Conservation (phyloP, 2,329 filamentous ascomycete genomes). For the Fusarium transvaalense region DNA sequence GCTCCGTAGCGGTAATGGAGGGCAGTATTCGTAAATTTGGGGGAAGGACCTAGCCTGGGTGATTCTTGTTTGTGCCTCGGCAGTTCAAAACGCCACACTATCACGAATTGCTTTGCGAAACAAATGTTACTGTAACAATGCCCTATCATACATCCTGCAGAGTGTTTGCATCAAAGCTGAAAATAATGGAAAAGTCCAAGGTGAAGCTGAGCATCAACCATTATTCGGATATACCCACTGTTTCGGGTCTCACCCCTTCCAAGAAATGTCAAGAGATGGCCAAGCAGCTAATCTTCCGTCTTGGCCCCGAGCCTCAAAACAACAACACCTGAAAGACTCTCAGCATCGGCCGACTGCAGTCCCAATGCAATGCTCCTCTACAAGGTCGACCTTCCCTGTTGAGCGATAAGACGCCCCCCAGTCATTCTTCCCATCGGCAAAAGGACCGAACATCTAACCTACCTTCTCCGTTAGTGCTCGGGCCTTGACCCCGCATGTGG, state of each 20-base stretch:
- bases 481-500: constrained; percentile 35
- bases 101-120: not conserved
- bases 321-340: not conserved
- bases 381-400: constrained; percentile 33
- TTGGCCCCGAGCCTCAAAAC: constrained; percentile 7
- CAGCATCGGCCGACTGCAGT: not conserved
- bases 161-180: not conserved
- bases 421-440: constrained; percentile 13
- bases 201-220: not conserved
- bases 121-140: constrained; percentile 2
- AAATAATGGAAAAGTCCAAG: not conserved
- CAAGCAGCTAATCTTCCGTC: constrained; percentile 5
- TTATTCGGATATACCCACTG: not conserved
- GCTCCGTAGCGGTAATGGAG: not conserved
- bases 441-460: constrained; percentile 31
- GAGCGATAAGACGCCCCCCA: constrained; percentile 9
- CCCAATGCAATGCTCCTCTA: not conserved
- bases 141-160: not conserved
- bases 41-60: too few species aligned
- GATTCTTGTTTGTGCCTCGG: constrained; percentile 13
- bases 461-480: constrained; percentile 30
- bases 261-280: constrained; percentile 11
- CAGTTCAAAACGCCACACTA: not conserved
- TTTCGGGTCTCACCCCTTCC: not conserved
- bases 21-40: constrained; percentile 1